Percentiles rank a stretch among this genome's conserved stretches.
These are phyloP conservation scores for Paralagenidium karlingii DNA, from an alignment of 352 stramenopile species.

Conservation along the genomic window DNA sequence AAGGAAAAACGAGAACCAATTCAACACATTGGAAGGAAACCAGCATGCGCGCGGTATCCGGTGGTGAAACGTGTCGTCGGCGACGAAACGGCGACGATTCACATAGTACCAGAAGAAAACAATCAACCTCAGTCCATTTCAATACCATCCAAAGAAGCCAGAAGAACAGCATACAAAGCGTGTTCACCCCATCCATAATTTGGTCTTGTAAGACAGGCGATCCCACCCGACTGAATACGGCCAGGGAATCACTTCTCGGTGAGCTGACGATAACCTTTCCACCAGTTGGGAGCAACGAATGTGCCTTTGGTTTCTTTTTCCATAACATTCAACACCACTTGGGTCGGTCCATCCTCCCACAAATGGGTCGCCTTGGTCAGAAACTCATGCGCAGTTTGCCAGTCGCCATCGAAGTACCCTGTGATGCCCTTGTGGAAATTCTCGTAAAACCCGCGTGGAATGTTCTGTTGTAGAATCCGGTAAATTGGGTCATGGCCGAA, in stretches of 20 bases:
- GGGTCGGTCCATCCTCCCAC: constrained; percentile 74
- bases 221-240: no score
- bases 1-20: no score
- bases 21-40: no score
- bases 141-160: no score
- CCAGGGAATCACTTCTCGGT: constrained; percentile 74
- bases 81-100: no score
- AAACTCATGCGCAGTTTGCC: constrained; percentile 65
- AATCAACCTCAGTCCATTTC: no score
- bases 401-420: constrained; percentile 90
- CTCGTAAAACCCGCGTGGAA: constrained; percentile 80
- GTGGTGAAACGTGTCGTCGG: no score
- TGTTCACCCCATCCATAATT: no score
- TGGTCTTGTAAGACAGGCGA: no score
- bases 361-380: constrained; percentile 87
- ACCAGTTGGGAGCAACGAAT: constrained; percentile 74
- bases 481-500: constrained; percentile 69
- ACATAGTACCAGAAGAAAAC: no score
- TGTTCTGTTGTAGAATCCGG: constrained; percentile 55
- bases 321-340: constrained; percentile 88
- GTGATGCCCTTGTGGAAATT: constrained; percentile 88
- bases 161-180: no score
- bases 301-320: constrained; percentile 82
- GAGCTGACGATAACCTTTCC: constrained; percentile 87
- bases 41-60: no score